Percentiles rank a stretch among this genome's conserved stretches.
phyloP scores from a whole-genome alignment of 768 basidiomycete species.

The Flagelloscypha sp. region DNA sequence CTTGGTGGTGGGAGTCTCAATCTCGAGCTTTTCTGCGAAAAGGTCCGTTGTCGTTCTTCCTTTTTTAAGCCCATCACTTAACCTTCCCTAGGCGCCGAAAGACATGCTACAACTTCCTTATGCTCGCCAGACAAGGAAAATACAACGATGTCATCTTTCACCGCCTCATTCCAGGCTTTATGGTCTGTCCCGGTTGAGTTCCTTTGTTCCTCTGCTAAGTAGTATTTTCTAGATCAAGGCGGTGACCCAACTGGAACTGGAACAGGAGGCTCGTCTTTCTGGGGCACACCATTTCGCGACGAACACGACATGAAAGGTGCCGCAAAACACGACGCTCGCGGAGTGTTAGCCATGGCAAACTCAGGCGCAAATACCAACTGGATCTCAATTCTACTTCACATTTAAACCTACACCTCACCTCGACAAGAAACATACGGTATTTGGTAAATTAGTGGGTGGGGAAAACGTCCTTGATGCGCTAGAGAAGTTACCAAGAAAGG shows the following conservation, averaged over 20 bases:
- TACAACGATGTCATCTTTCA: conserved; percentile 90
- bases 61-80: conserved; percentile 3
- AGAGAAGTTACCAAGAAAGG: conserved; percentile 73
- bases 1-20: conserved; percentile 81
- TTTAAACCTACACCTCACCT: conserved; percentile 79
- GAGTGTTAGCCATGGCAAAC: conserved; percentile 92
- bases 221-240: conserved; percentile 60
- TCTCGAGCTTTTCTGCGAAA: conserved; percentile 81
- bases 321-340: conserved; percentile 78
- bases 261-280: conserved; percentile 83
- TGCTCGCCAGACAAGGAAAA: conserved; percentile 84
- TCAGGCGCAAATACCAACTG: conserved; percentile 87
- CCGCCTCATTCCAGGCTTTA: conserved; percentile 88
- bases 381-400: conserved; percentile 91
- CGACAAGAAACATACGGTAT: conserved; percentile 92
- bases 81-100: conserved; percentile 70
- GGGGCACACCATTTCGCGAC: conserved; percentile 95
- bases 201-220: conserved; percentile 1
- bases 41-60: conserved; percentile 35
- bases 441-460: conserved; percentile 94
- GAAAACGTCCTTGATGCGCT: conserved; percentile 82
- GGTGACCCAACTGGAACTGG: conserved; percentile 98
- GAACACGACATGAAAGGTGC: conserved; percentile 86
- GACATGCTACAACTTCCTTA: conserved; percentile 97
- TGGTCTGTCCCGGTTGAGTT: conserved; percentile 43